Evolutionary conservation across 768 basidiomycete genomes (phyloP).

Genomic region (Imleria badia): DNA sequence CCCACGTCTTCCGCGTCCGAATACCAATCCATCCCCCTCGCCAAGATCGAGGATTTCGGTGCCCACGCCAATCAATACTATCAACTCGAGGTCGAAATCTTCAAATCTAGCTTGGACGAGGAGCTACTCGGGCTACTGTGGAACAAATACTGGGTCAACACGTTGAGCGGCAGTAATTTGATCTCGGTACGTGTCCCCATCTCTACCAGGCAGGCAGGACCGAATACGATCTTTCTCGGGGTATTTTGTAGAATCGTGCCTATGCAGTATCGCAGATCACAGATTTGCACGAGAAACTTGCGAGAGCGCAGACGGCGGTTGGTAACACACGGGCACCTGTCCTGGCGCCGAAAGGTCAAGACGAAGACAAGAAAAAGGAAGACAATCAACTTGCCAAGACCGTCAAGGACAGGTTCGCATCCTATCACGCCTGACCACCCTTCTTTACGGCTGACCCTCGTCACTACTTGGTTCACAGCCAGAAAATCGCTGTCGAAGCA

Average conservation of each 20-base stretch:
- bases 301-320: constrained; percentile 63
- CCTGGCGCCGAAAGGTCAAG: constrained; percentile 53
- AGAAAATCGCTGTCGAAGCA: constrained; percentile 85
- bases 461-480: constrained; percentile 43
- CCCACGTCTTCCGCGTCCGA: constrained; percentile 68
- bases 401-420: constrained; percentile 81
- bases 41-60: constrained; percentile 99
- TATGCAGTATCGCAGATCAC: constrained; percentile 90
- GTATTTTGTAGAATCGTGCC: constrained; percentile 72
- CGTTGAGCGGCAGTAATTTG: constrained; percentile 88
- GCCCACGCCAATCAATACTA: constrained; percentile 98
- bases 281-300: constrained; percentile 88
- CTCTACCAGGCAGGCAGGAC: background rate
- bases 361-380: constrained; percentile 80
- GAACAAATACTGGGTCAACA: constrained; percentile 99
- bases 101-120: constrained; percentile 88
- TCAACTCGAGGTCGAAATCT: constrained; percentile 89
- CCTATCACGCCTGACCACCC: background rate
- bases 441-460: background rate
- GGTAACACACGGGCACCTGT: constrained; percentile 55
- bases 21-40: constrained; percentile 94
- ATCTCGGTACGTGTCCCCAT: constrained; percentile 64
- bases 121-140: constrained; percentile 87
- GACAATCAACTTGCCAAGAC: constrained; percentile 85
- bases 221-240: background rate